Base-by-base conservation (phyloP, 495 filamentous ascomycete species). In the Aspergillus campestris region DNA sequence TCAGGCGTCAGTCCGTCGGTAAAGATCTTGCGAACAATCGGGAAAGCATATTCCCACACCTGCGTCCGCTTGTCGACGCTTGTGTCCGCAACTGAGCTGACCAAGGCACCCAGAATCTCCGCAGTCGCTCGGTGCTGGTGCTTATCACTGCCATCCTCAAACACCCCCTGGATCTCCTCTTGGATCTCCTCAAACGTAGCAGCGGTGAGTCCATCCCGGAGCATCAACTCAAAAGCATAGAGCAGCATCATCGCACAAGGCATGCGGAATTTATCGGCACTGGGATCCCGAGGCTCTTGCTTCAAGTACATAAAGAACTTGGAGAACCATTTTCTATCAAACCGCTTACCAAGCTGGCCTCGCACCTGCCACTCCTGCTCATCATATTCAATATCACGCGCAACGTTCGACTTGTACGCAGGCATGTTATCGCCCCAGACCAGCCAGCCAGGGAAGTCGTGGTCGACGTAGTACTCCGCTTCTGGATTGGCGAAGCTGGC, bases 91-190 rank as follows among this genome's bases (percentile, higher is more conserved):
- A 87, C 84, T 30, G 83, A 84, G 35, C 77, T 75, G 8, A 97
- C 71, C 54, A 99, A 59, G 15, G 87, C 88, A 13, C 87, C 87
- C 11, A 99, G 72, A 46, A 99, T 96, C 61, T 99, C 92, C 4
- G 94, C 79, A 13, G 91, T 95, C 7, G 94, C 94, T 35, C 92
- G 85, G 59, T 99, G 92, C 60, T 97, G 90, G 65, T 99, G 94
- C 61, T 96, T 99, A 55, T 99, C 92, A 50, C 81, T 89, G 24
- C 94, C 90, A 67, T 97, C 92, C 15, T 84, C 90, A 53, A 84
- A 95, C 3, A 90, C 80, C 1, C 71, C 72, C 44, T 76, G 70
- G 14, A 84, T 76, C 45, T 92, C 71, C 48, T 89, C 81, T 52
- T 94, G 80, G 55, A 97, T 82, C 40, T 99, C 91, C n/a, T 86